Base-by-base conservation (phyloP, 441 rosid genomes). In the Biscutella laevigata region DNA sequence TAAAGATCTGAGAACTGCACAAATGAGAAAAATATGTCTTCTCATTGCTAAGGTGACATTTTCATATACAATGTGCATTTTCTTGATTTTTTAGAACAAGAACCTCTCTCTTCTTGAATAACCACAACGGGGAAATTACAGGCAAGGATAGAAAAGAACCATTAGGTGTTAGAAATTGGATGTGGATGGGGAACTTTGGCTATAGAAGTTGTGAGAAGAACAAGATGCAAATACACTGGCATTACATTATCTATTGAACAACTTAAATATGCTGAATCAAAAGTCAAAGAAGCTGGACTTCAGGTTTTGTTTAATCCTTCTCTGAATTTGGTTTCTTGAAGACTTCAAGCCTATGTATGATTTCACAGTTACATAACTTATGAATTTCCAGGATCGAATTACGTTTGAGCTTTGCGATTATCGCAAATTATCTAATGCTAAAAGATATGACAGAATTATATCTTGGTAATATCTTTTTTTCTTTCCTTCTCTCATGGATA, bases 101-200 rank as follows among this genome's bases (percentile, higher is more conserved):
- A 6, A 24, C 19, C 10, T n/a, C 0, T 47, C 28, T 38, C 6
- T 22, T 16, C 32, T 24, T 51, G 25, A 37, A 7, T 37, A 8
- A 30, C 15, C 5, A 37, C 2, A 34, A 4, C 36, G 0, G n/a
- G 6, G 3, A 19, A 5, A 9, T 59, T 67, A 9, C 26, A 91
- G 96, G 86, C 95, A 10, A 77, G 79, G 61, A 69, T 87, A 27
- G 63, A 47, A 12, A 78, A 76, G 50, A 47, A 71, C 2, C 88
- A 87, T 33, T 83, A 84, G 58, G 74, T 84, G 63, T 85, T 90
- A 2, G 98, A 90, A 50, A 81, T 91, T 17, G 96, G 98, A n/a
- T 80, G 76, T 11, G 98, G 98, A 13, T 91, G 96, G 98, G 96
- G 96, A 59, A 69, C 83, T 51, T 74, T 90, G 14, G 95, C 89